Base-by-base conservation (phyloP, 2,329 filamentous ascomycete genomes). In the Diatrype stigma region DNA sequence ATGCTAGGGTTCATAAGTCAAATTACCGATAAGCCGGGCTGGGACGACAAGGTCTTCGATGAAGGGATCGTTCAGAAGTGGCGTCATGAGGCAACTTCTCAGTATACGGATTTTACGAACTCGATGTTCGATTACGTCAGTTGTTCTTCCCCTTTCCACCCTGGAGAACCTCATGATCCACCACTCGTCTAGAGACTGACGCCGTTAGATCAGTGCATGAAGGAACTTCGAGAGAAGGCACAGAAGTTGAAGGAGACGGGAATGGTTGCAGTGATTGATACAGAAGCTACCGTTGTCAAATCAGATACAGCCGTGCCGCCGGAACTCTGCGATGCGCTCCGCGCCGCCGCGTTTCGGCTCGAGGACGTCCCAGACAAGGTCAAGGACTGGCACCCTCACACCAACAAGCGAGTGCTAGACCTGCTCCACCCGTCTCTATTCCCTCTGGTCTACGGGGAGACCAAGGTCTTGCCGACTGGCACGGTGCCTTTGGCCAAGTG, bases 341-440 rank as follows among this genome's bases (percentile, higher is more conserved):
- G 60, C 26, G 56, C 60, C 2, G 74, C 72, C 1, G 74, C 80
- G 30, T 61, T 64, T 1, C 62, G 61, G 0, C 68, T 89, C 2
- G 77, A 85, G 52, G 64, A 77, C 17, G 70, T 79, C 1, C 74
- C 77, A 0, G 74, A 78, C 6, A 49, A 67, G 0, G 46, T 70
- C 32, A 76, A 78, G 55, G 84, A 86, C 63, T 88, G 78, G 75
- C 81, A 87, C 63, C 84, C 84, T 0, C 70, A 75, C 2, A 82
- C 78, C 0, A 69, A 81, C 30, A 64, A 70, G 1, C 76, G 74
- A 52, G 82, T 88, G 2, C 74, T 84, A 0, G 78, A 88, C 60
- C 67, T 87, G 1, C 74, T 87, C 5, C 77, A 87, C 56, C 83
- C 84, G 1, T 87, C 82, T 0, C 69, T 87, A 6, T 87, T 76